phyloP scores from a whole-genome alignment of 371 early-diverging fungal genomes.

The Massospora cicadina region DNA sequence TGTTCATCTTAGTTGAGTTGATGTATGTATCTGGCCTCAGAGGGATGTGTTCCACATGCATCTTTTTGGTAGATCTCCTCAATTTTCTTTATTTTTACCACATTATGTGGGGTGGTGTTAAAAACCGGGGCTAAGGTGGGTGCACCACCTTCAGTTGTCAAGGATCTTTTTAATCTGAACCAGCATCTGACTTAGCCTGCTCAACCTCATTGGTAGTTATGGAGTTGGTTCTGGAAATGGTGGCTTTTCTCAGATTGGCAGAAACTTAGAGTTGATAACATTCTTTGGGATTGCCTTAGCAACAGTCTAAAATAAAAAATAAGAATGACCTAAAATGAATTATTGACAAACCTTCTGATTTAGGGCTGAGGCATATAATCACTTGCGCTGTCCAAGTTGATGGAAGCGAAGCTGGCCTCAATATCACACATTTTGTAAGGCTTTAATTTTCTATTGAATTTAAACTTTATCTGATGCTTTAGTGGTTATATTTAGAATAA shows the following conservation, averaged over 20 bases:
- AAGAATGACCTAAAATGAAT: not conserved
- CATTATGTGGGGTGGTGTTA: not conserved
- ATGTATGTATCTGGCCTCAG: conserved; percentile 99
- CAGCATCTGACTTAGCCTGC: not conserved
- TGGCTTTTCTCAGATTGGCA: not conserved
- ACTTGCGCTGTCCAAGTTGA: not conserved
- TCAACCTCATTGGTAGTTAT: not conserved
- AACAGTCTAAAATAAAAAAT: not conserved
- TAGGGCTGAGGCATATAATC: not conserved
- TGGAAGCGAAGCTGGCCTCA: not conserved
- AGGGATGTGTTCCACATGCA: conserved; percentile 97
- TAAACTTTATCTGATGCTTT: too few species aligned
- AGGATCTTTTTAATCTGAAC: not conserved
- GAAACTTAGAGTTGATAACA: not conserved
- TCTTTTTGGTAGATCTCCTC: conserved; percentile 98
- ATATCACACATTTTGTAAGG: not conserved
- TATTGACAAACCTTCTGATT: not conserved
- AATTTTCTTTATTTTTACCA: conserved; percentile 26
- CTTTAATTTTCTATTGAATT: too few species aligned
- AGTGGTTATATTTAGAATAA: too few species aligned
- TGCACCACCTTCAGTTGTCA: not conserved
- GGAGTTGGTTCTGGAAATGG: not conserved
- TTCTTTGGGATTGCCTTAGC: not conserved
- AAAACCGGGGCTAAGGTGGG: not conserved
- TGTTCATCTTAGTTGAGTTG: conserved; percentile 84